phyloP scores from a whole-genome alignment of 2,329 filamentous ascomycete species.

The Teratosphaeria zuluensis region DNA sequence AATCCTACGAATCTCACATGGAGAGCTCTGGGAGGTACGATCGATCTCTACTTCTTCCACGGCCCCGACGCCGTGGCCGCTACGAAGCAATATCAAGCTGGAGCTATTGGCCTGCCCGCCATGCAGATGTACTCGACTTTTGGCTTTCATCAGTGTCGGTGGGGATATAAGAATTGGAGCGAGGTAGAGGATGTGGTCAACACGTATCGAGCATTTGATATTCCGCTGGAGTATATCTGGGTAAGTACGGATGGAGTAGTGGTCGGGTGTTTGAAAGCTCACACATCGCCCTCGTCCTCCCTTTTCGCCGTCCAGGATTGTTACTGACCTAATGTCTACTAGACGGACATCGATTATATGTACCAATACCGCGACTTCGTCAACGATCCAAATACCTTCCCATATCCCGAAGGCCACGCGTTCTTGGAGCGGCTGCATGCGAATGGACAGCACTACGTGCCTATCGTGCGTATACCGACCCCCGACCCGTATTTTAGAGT shows the following conservation, averaged over 20 bases:
- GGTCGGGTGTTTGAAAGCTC: too few relatives aligned
- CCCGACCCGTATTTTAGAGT: too few relatives aligned
- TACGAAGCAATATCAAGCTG: constrained; percentile 57
- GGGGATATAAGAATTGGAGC: constrained; percentile 70
- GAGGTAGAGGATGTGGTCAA: constrained; percentile 50
- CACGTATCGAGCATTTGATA: constrained; percentile 35
- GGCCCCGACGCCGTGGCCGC: constrained; percentile 55
- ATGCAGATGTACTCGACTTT: constrained; percentile 77
- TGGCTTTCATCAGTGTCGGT: constrained; percentile 75
- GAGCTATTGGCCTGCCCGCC: constrained; percentile 58
- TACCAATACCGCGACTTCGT: constrained; percentile 51
- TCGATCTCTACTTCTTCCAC: constrained; percentile 56
- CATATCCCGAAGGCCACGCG: constrained; percentile 38
- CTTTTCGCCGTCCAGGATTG: too few relatives aligned
- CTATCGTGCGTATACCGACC: constrained; percentile 32
- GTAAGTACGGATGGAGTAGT: constrained; percentile 1
- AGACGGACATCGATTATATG: constrained; percentile 41
- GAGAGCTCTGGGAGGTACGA: constrained; percentile 61
- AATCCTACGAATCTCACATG: constrained; percentile 57
- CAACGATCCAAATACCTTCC: constrained; percentile 44
- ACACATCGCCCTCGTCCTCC: too few relatives aligned
- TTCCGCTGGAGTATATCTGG: constrained; percentile 47
- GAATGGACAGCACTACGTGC: constrained; percentile 48
- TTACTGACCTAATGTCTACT: too few relatives aligned
- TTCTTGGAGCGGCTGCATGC: constrained; percentile 46